phyloP scores from a whole-genome alignment of 2,329 filamentous ascomycete genomes.

The Epichloe uncinata region DNA sequence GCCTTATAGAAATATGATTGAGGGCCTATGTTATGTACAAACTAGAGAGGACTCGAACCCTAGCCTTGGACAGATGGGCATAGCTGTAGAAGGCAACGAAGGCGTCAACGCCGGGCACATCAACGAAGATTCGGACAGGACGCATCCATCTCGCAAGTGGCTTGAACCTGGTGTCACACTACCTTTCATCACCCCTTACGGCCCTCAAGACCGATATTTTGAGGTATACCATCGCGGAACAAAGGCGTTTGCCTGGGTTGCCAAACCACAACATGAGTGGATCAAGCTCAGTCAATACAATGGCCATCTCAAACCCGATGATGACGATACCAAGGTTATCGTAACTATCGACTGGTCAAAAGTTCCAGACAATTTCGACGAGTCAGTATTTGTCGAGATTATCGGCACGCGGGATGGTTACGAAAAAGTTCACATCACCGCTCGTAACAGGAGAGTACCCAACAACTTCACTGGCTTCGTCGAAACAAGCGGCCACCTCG shows the following conservation, averaged over 20 bases:
- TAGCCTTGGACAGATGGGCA: constrained; percentile 26
- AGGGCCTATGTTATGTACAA: constrained; percentile 41
- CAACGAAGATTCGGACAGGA: constrained; percentile 41
- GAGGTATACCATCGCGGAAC: constrained; percentile 23
- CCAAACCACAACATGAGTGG: constrained; percentile 20
- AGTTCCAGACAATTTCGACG: constrained; percentile 26
- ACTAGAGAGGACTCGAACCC: constrained; percentile 32
- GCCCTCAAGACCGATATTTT: constrained; percentile 18
- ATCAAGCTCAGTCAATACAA: constrained; percentile 15
- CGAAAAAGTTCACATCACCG: constrained; percentile 20
- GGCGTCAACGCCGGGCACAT: constrained; percentile 23
- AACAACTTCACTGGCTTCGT: constrained; percentile 21
- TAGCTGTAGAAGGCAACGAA: constrained; percentile 20
- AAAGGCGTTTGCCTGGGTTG: constrained; percentile 17
- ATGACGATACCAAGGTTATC: constrained; percentile 18
- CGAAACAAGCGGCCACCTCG: constrained; percentile 20
- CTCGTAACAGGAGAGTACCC: constrained; percentile 14
- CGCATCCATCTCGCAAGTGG: constrained; percentile 25
- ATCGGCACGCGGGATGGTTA: constrained; percentile 24
- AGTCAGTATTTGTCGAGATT: constrained; percentile 25
- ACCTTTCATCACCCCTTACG: constrained; percentile 19
- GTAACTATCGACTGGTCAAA: constrained; percentile 21
- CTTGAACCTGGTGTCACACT: constrained; percentile 18
- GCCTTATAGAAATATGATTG: constrained; percentile 39
- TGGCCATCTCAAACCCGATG: constrained; percentile 18